Percentiles rank a stretch among this genome's conserved stretches.
Evolutionary conservation across 2,329 filamentous ascomycete genomes (phyloP).

Genomic region (Trichoderma aggressivum): DNA sequence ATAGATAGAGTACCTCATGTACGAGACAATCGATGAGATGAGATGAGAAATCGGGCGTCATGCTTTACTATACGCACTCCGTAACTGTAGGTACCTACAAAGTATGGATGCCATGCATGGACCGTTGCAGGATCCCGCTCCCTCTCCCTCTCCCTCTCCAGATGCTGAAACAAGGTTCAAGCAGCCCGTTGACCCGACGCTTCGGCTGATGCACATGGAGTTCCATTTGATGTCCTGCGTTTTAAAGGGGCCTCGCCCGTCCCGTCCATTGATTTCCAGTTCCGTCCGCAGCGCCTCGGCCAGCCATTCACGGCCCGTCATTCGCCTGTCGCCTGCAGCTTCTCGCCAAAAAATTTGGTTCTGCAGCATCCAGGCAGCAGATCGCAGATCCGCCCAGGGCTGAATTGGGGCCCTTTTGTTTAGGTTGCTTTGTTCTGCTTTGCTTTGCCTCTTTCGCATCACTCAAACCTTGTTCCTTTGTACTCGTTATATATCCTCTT

Average conservation of each 20-base stretch:
- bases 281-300: not conserved
- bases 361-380: conserved; percentile 18
- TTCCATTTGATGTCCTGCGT: not conserved
- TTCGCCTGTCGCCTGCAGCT: conserved; percentile 13
- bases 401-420: not conserved
- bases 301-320: not conserved
- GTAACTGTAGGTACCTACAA: no score
- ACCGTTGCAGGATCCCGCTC: conserved; percentile 9
- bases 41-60: not conserved
- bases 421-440: not conserved
- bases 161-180: conserved; percentile 20
- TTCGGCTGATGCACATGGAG: conserved; percentile 15
- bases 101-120: not conserved
- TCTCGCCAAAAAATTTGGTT: not conserved
- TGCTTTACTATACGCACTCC: not conserved
- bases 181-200: conserved; percentile 10
- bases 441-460: not conserved
- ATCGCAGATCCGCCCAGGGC: conserved; percentile 18
- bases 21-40: no score
- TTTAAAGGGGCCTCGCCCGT: conserved; percentile 15
- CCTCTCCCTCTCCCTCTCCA: no score
- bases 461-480: not conserved
- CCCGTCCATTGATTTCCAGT: not conserved
- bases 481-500: not conserved
- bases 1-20: not conserved